Conservation (phyloP, 257 asterid genomes). For the Gentiana macrophylla region DNA sequence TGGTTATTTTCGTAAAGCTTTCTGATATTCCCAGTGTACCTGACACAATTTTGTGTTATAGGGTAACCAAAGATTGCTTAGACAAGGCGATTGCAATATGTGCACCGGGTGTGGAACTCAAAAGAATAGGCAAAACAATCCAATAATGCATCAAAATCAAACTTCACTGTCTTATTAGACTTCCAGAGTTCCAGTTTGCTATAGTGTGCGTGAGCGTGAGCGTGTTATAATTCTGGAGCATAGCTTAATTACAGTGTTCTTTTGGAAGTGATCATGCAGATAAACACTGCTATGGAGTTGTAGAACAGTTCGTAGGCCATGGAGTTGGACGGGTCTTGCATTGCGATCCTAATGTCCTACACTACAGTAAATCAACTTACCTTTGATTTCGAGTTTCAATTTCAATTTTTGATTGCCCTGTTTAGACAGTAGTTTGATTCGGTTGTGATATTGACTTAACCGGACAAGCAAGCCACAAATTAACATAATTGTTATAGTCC, state of each 20-base stretch:
- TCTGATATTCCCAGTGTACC: neutral
- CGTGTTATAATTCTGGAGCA: neutral
- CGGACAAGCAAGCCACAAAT: no score
- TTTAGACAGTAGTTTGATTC: neutral
- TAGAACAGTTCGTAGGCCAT: conserved; percentile 88
- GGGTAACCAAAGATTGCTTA: conserved; percentile 81
- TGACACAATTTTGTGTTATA: conserved; percentile 15
- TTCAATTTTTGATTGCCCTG: neutral
- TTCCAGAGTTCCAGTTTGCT: conserved; percentile 1
- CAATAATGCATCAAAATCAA: conserved; percentile 48
- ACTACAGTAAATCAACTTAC: conserved; percentile 45
- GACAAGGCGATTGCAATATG: conserved; percentile 82
- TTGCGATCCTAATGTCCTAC: conserved; percentile 81
- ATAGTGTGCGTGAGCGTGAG: no score
- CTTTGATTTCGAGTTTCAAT: conserved; percentile 6
- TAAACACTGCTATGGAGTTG: conserved; percentile 72
- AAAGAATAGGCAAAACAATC: conserved; percentile 71
- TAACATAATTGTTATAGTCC: no score
- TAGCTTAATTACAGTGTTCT: conserved; percentile 16
- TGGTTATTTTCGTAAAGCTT: no score
- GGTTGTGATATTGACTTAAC: neutral
- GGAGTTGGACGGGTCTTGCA: conserved; percentile 94
- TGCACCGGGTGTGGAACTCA: conserved; percentile 81
- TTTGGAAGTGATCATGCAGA: conserved; percentile 76
- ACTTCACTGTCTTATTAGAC: neutral